phyloP scores from a whole-genome alignment of 73 alveolate species.

The Paramecium primaurelia region DNA sequence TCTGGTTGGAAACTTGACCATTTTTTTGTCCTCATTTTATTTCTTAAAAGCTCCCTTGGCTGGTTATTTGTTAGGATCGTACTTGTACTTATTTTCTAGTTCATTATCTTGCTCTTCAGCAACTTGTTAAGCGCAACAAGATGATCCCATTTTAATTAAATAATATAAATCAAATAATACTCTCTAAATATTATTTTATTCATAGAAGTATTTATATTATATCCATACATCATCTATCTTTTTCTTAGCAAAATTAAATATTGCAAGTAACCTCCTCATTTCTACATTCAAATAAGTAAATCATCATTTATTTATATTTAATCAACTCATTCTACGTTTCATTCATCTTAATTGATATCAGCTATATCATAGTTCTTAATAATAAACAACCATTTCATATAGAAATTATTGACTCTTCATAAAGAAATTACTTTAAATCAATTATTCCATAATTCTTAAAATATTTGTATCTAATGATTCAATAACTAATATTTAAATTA shows the following conservation, averaged over 20 bases:
- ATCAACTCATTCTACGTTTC: not conserved
- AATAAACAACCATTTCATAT: not conserved
- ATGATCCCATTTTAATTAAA: conserved; percentile 21
- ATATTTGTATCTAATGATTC: not conserved
- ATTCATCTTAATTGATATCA: not conserved
- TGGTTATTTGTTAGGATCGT: conserved; percentile 41
- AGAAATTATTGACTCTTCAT: no score
- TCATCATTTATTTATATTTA: not conserved
- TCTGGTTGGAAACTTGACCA: conserved; percentile 43
- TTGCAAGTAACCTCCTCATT: not conserved
- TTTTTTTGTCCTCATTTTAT: conserved; percentile 25
- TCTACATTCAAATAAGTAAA: not conserved
- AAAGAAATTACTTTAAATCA: not conserved
- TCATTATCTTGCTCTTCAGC: not conserved
- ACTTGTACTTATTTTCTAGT: not conserved
- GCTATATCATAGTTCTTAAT: not conserved
- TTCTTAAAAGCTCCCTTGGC: conserved; percentile 29
- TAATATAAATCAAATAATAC: conserved; percentile 4
- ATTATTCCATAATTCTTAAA: not conserved
- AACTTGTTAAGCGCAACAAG: conserved; percentile 30
- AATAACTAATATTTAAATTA: not conserved
- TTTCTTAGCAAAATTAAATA: not conserved
- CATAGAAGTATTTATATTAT: not conserved
- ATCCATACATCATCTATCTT: not conserved
- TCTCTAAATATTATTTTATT: not conserved